These are phyloP conservation scores for Kodamaea hsintzibuensis DNA, from an alignment of 805 yeast species.

Conservation along the genomic window DNA sequence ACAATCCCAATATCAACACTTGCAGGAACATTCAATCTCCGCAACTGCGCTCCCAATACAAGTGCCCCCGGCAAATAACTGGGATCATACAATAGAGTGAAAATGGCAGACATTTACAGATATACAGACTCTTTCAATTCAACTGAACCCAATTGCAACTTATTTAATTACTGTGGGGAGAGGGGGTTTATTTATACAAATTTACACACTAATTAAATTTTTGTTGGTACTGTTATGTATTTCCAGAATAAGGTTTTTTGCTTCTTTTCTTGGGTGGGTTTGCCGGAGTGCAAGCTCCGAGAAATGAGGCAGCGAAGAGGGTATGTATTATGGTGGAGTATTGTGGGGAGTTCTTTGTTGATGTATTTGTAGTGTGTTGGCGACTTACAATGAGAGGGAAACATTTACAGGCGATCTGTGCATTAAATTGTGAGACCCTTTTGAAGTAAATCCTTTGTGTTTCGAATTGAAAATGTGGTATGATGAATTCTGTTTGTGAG, in stretches of 20 bases:
- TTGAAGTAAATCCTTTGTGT: neutral
- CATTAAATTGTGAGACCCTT: neutral
- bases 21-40: conserved; percentile 12
- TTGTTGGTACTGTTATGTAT: conserved; percentile 1
- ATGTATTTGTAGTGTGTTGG: no score
- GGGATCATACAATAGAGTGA: conserved; percentile 50
- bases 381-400: neutral
- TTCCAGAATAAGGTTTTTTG: conserved; percentile 1
- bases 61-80: conserved; percentile 60
- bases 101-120: conserved; percentile 31
- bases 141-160: neutral
- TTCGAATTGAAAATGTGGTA: neutral
- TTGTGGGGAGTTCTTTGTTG: neutral
- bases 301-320: neutral
- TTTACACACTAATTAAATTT: conserved; percentile 2
- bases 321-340: neutral
- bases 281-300: neutral
- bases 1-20: conserved; percentile 26
- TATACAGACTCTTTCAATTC: neutral
- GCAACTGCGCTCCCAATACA: conserved; percentile 43
- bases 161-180: neutral
- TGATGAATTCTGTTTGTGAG: neutral
- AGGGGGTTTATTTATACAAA: conserved; percentile 2
- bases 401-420: neutral
- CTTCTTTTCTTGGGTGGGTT: conserved; percentile 4